These are phyloP conservation scores for Salix dunnii DNA, from an alignment of 345 rosid species.

Conservation along the genomic window DNA sequence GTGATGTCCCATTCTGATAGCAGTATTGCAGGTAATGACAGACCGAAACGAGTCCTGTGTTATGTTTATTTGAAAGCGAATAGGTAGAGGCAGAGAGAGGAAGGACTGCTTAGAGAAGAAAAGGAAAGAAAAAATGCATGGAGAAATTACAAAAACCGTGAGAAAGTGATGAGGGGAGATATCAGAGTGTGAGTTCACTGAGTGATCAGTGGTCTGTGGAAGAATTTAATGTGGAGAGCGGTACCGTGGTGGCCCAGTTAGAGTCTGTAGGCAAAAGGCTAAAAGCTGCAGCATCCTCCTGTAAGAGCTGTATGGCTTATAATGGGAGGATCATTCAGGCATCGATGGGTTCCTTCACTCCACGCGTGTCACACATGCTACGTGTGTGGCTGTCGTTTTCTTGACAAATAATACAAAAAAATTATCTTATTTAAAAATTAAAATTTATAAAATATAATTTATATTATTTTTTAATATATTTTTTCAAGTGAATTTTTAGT, in stretches of 20 bases:
- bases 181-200: not conserved
- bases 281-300: slow-evolving; percentile 51
- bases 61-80: slow-evolving; percentile 19
- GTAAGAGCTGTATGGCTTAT: slow-evolving; percentile 38
- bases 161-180: not conserved
- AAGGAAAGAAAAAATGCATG: not conserved
- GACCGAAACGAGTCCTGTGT: slow-evolving; percentile 30
- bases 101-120: not conserved
- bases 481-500: fast-evolving
- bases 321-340: slow-evolving; percentile 19
- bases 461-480: no score
- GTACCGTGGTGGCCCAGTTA: slow-evolving; percentile 48
- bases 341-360: not conserved
- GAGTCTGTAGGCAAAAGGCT: slow-evolving; percentile 57
- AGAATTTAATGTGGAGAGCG: slow-evolving; percentile 37
- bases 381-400: slow-evolving; percentile 12
- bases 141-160: not conserved
- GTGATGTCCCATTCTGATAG: slow-evolving; percentile 70
- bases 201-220: not conserved
- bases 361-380: slow-evolving; percentile 36
- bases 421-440: no score
- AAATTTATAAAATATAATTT: no score
- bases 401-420: not conserved
- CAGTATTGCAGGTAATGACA: slow-evolving; percentile 17
- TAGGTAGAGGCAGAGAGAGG: not conserved